These are phyloP conservation scores for Trichopus zeylanicus DNA, from an alignment of 116 monocot genomes.

Conservation along the genomic window DNA sequence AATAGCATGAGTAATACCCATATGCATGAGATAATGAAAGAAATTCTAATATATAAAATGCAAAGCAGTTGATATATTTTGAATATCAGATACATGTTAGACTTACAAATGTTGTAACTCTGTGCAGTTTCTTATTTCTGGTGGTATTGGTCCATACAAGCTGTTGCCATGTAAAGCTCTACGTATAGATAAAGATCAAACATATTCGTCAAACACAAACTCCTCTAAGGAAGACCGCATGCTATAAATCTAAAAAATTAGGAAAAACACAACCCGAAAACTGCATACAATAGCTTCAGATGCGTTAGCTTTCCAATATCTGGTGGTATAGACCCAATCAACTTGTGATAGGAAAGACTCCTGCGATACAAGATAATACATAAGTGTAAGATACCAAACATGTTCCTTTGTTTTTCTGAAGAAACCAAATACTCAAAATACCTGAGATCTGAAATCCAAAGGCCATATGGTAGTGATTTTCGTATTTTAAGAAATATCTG, in stretches of 20 bases:
- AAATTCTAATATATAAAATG: too few relatives aligned
- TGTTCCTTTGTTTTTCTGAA: too few relatives aligned
- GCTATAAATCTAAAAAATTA: conserved; percentile 3
- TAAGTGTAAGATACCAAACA: too few relatives aligned
- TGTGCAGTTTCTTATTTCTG: conserved; percentile 82
- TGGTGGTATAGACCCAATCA: conserved; percentile 78
- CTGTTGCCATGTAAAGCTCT: conserved; percentile 86
- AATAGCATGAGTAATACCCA: too few relatives aligned
- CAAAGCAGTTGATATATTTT: too few relatives aligned
- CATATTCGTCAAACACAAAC: conserved; percentile 3
- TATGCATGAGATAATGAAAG: too few relatives aligned
- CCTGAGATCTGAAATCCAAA: too few relatives aligned
- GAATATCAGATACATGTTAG: not conserved
- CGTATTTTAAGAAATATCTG: too few relatives aligned
- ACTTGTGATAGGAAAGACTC: conserved; percentile 69
- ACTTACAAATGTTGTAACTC: conserved; percentile 75
- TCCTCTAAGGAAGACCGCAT: not conserved
- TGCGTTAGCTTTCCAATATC: conserved; percentile 73
- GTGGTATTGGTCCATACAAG: conserved; percentile 78
- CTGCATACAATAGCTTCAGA: conserved; percentile 59
- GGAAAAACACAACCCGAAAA: conserved; percentile 1
- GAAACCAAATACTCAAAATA: too few relatives aligned
- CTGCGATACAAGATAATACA: conserved; percentile 28
- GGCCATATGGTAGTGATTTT: too few relatives aligned
- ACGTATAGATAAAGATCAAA: conserved; percentile 7